Evolutionary conservation across 1,139 yeast species (phyloP).

Genomic region (Nakaseomyces uthaithaninus): DNA sequence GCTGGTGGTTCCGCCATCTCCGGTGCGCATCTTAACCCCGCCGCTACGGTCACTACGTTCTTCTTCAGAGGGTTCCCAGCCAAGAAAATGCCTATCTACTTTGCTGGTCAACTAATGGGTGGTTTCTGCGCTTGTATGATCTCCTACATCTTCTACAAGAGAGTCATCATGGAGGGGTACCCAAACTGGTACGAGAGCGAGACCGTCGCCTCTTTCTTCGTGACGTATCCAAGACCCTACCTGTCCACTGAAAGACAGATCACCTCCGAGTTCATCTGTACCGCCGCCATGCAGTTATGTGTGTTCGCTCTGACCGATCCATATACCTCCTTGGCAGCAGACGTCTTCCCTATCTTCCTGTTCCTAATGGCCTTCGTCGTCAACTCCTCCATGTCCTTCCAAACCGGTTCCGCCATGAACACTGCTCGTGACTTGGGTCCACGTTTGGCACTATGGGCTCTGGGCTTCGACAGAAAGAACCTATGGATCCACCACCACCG

Average conservation of each 20-base stretch:
- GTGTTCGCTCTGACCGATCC: slow-evolving; percentile 44
- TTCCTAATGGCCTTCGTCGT: slow-evolving; percentile 38
- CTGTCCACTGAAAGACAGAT: slow-evolving; percentile 39
- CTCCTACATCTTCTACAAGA: slow-evolving; percentile 34
- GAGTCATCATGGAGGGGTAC: slow-evolving; percentile 22
- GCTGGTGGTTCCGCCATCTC: slow-evolving; percentile 39
- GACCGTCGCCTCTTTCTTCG: slow-evolving; percentile 35
- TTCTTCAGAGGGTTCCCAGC: slow-evolving; percentile 39
- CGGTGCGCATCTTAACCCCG: slow-evolving; percentile 41
- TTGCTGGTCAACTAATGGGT: slow-evolving; percentile 37
- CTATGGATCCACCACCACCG: slow-evolving; percentile 35
- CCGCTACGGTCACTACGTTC: slow-evolving; percentile 36
- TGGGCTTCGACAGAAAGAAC: slow-evolving; percentile 39
- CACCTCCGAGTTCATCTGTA: slow-evolving; percentile 39
- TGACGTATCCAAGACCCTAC: slow-evolving; percentile 39
- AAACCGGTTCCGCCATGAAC: slow-evolving; percentile 46
- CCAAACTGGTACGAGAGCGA: slow-evolving; percentile 25
- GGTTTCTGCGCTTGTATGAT: slow-evolving; percentile 37
- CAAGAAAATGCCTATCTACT: slow-evolving; percentile 36
- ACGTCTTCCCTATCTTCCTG: slow-evolving; percentile 39
- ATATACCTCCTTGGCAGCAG: slow-evolving; percentile 39
- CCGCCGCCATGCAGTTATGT: slow-evolving; percentile 39
- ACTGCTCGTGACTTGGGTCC: slow-evolving; percentile 49
- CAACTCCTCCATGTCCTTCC: slow-evolving; percentile 41
- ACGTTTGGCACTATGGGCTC: slow-evolving; percentile 39